Evolutionary conservation across 306 rosid genomes (phyloP), one percentile per base, ranked within the genome.

Genomic region (Ormosia emarginata): DNA sequence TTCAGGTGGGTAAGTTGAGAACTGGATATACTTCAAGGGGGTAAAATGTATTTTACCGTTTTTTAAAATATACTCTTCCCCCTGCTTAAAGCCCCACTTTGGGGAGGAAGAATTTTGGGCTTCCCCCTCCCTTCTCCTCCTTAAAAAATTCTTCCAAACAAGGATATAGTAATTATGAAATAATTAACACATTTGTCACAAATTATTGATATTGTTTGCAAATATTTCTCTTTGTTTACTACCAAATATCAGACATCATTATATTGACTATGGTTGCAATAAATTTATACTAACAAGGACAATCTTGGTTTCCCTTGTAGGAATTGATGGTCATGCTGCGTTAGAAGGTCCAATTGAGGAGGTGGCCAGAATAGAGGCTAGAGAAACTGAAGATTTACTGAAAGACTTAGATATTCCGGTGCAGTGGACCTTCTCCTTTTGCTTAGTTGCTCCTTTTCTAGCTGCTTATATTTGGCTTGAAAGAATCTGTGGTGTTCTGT

Each of bases 291-390:
- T 58, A 37, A 33, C 44, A 64, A 14, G 44, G 62, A 9, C 8
- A 62, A 78, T 59, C 55, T 57, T 80, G 68, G 84, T 70, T 70
- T 82, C 59, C 13, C 68, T 58, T 86, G 90, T 78, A 90, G 97
- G 97, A 71, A 57, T 87, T 76, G 98, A 84, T 79, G 91, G 95
- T n/a, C 87, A 88, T 44, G 87, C 85, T 59, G 74, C 89, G 7
- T 80, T 90, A 71, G 88, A 95, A 79, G 98, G 98, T 79, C 99
- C 97, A 33, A 93, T 95, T 34, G 99, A 93, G 88, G 90, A 95
- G 86, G 98, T 95, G 29, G 99, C 99, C 53, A 86, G 89, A 59
- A 57, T 86, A 44, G 99, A 95, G 82, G 86, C 98, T 79, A 85
- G 83, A 18, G 94, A 92, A 83, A 97, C 99, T 14, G 96, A 90